phyloP scores from a whole-genome alignment of 2,329 filamentous ascomycete species.

The Fusarium duplospermum region DNA sequence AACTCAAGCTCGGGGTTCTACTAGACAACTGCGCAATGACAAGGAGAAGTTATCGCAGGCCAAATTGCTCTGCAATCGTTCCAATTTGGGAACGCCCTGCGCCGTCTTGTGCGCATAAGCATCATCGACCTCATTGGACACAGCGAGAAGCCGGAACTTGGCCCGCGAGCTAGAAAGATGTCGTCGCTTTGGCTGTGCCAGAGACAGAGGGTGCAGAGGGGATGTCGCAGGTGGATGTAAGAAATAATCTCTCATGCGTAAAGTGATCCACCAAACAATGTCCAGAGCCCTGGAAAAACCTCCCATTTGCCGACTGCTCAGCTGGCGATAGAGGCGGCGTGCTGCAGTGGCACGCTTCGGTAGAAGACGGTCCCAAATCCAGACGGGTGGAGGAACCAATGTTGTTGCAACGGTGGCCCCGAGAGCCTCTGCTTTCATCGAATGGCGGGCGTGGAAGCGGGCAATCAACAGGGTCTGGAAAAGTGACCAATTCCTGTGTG shows the following conservation, averaged over 20 bases:
- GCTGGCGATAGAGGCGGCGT: constrained; percentile 40
- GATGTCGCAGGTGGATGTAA: constrained; percentile 38
- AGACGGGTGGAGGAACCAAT: constrained; percentile 20
- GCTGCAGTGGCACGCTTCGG: constrained; percentile 40
- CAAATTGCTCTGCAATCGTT: not conserved
- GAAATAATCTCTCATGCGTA: constrained; percentile 47
- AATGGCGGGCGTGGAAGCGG: constrained; percentile 15
- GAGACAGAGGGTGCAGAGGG: not conserved
- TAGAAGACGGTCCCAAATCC: constrained; percentile 32
- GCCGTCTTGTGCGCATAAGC: constrained; percentile 10
- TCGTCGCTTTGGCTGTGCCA: constrained; percentile 7
- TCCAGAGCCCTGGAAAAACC: constrained; percentile 45
- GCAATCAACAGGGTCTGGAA: constrained; percentile 1
- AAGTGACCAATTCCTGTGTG: not conserved
- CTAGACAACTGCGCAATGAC: not conserved
- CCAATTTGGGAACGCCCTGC: not conserved
- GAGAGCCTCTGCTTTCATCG: constrained; percentile 18
- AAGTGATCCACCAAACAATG: constrained; percentile 40
- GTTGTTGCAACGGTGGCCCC: constrained; percentile 29
- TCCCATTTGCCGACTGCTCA: constrained; percentile 43
- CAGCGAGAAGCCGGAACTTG: constrained; percentile 11
- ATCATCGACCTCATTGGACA: constrained; percentile 19
- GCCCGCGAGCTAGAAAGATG: constrained; percentile 25
- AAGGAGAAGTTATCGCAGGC: not conserved
- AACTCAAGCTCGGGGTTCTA: not conserved